These are phyloP conservation scores for Trypanosoma lewisi DNA, from an alignment of 208 protist genomes.

Conservation along the genomic window DNA sequence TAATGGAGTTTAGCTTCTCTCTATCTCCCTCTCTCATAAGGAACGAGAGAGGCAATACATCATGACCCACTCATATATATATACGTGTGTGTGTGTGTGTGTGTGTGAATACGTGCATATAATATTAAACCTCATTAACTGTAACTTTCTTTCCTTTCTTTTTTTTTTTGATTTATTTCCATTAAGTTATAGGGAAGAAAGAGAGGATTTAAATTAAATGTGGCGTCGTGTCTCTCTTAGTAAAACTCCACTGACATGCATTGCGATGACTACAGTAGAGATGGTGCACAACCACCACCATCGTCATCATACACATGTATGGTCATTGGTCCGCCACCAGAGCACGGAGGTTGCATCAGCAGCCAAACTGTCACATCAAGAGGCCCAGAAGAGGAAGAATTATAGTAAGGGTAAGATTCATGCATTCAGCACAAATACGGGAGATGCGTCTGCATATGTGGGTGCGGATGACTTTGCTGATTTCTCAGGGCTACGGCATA, in stretches of 20 bases:
- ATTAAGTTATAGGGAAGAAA: background rate
- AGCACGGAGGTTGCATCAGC: slow-evolving; percentile 9
- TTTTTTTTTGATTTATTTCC: too few relatives aligned
- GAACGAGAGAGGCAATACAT: too few relatives aligned
- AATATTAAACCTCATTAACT: background rate
- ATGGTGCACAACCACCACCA: too few relatives aligned
- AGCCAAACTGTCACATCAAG: slow-evolving; percentile 1
- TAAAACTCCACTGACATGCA: background rate
- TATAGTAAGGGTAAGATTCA: slow-evolving; percentile 23
- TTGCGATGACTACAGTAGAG: background rate
- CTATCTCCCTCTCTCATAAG: too few relatives aligned
- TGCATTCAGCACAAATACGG: slow-evolving; percentile 58
- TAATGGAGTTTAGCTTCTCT: too few relatives aligned
- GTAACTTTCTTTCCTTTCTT: background rate
- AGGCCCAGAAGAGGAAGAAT: too few relatives aligned
- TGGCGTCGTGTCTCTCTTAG: slow-evolving; percentile 4
- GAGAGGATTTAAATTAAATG: slow-evolving; percentile 11
- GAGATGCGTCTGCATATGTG: slow-evolving; percentile 56
- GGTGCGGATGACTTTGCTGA: slow-evolving; percentile 52
- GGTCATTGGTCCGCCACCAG: slow-evolving; percentile 8
- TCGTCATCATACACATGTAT: background rate
- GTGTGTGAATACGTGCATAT: too few relatives aligned
- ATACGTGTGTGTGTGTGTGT: too few relatives aligned
- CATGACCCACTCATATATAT: too few relatives aligned
- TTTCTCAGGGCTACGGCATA: slow-evolving; percentile 51